A percentile compares a stretch with the other conserved stretches of the same genome.
Evolutionary conservation across 2,329 filamentous ascomycete genomes (phyloP).

Genomic region (Alternaria tenuissima): DNA sequence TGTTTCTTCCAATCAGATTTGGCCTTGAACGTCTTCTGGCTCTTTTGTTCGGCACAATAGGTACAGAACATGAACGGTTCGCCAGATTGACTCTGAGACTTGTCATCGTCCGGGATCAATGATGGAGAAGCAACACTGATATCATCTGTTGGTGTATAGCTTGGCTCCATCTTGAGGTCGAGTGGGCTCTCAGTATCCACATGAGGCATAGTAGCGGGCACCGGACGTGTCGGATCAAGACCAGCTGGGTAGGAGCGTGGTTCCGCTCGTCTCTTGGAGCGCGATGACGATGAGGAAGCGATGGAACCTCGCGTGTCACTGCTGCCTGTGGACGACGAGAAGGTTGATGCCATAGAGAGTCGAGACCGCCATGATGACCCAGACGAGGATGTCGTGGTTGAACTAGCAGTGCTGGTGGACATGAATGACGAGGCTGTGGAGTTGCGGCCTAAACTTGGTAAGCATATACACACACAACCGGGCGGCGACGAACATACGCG

Average conservation of each 20-base stretch:
- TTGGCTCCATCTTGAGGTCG: slow-evolving; percentile 40
- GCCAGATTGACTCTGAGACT: slow-evolving; percentile 34
- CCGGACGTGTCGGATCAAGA: slow-evolving; percentile 44
- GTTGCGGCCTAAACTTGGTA: slow-evolving; percentile 41
- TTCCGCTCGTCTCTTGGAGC: slow-evolving; percentile 41
- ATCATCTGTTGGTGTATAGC: slow-evolving; percentile 44
- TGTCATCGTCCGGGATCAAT: slow-evolving; percentile 30
- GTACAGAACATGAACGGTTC: slow-evolving; percentile 51
- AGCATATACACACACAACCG: slow-evolving; percentile 21
- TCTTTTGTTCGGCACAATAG: slow-evolving; percentile 48
- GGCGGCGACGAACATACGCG: slow-evolving; percentile 35
- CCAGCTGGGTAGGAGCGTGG: slow-evolving; percentile 47
- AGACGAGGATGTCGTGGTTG: slow-evolving; percentile 41
- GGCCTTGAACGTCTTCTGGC: slow-evolving; percentile 48
- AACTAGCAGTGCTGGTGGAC: slow-evolving; percentile 40
- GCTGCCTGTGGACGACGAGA: slow-evolving; percentile 39
- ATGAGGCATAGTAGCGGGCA: slow-evolving; percentile 40
- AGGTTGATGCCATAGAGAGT: slow-evolving; percentile 44
- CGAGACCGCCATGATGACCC: slow-evolving; percentile 46
- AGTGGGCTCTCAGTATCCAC: slow-evolving; percentile 45
- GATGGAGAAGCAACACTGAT: slow-evolving; percentile 40
- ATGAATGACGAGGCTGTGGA: slow-evolving; percentile 46
- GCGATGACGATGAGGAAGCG: slow-evolving; percentile 42
- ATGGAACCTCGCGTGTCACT: slow-evolving; percentile 43
- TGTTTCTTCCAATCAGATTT: slow-evolving; percentile 53